Percentiles rank a stretch among this genome's conserved stretches.
Evolutionary conservation across 2,329 filamentous ascomycete species (phyloP).

Genomic region (Pseudogymnoascus sp.): DNA sequence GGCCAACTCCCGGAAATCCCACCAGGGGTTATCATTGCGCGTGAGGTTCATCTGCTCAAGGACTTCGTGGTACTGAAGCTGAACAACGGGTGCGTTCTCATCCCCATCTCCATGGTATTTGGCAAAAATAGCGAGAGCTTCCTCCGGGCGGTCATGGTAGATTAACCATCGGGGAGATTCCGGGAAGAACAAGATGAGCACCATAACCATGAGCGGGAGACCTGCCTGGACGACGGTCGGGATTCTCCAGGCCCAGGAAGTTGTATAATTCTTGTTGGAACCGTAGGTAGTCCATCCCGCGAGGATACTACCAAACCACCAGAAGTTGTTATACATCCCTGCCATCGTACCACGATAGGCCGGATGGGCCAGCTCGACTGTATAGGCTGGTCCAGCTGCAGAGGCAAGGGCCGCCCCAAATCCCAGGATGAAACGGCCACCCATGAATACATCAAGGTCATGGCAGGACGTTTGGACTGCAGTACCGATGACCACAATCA

Average conservation of each 20-base stretch:
- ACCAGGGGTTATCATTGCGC: conserved; percentile 49
- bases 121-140: conserved; percentile 46
- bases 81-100: conserved; percentile 41
- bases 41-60: conserved; percentile 40
- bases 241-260: conserved; percentile 47
- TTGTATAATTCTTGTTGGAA: conserved; percentile 31
- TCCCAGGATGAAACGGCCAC: conserved; percentile 44
- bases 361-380: conserved; percentile 55
- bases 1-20: conserved; percentile 48
- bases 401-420: conserved; percentile 52
- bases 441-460: conserved; percentile 45
- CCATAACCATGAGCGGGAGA: conserved; percentile 38
- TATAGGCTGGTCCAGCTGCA: conserved; percentile 54
- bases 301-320: conserved; percentile 45
- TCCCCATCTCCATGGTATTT: conserved; percentile 51
- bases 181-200: conserved; percentile 41
- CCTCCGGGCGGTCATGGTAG: conserved; percentile 45
- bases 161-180: conserved; percentile 51
- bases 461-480: conserved; percentile 41
- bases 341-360: conserved; percentile 53
- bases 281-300: conserved; percentile 45
- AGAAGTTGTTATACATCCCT: conserved; percentile 43
- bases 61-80: conserved; percentile 49
- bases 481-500: conserved; percentile 43
- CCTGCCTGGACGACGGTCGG: conserved; percentile 47